Evolutionary conservation across 116 monocot genomes (phyloP).

Genomic region (Iris pallida): DNA sequence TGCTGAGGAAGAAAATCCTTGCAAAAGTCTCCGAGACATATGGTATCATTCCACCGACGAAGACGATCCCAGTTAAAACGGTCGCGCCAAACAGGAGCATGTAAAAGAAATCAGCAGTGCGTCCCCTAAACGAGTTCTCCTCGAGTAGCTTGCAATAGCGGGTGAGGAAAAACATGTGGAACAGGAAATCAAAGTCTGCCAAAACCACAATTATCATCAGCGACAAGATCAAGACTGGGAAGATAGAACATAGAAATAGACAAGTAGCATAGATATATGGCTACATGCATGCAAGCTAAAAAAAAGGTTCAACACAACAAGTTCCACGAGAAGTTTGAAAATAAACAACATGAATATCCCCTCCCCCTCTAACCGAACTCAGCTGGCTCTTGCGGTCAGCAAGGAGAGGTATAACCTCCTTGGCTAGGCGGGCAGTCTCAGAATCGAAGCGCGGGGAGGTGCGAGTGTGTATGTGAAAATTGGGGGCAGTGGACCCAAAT

Average conservation of each 20-base stretch:
- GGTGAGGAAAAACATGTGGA: slow-evolving; percentile 99
- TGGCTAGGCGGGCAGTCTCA: no score
- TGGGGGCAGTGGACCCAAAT: no score
- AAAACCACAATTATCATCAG: slow-evolving; percentile 6
- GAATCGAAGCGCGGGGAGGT: no score
- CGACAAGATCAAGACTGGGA: slow-evolving; percentile 4
- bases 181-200: slow-evolving; percentile 93
- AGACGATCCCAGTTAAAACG: slow-evolving; percentile 75
- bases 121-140: slow-evolving; percentile 98
- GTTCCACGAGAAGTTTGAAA: no score
- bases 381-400: no score
- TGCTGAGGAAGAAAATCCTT: slow-evolving; percentile 92
- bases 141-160: slow-evolving; percentile 98
- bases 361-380: no score
- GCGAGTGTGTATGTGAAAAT: no score
- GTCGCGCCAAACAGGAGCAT: slow-evolving; percentile 98
- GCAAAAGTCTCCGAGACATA: slow-evolving; percentile 85
- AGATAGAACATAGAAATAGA: background rate
- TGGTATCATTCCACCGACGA: slow-evolving; percentile 95
- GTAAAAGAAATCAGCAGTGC: slow-evolving; percentile 97
- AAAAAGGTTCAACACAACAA: no score
- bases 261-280: background rate
- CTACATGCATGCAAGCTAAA: no score
- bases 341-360: no score
- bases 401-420: no score